A percentile compares a stretch with the other conserved stretches of the same genome.
Evolutionary conservation across 805 yeast species (phyloP).

Genomic region (Candida endomychidarum): DNA sequence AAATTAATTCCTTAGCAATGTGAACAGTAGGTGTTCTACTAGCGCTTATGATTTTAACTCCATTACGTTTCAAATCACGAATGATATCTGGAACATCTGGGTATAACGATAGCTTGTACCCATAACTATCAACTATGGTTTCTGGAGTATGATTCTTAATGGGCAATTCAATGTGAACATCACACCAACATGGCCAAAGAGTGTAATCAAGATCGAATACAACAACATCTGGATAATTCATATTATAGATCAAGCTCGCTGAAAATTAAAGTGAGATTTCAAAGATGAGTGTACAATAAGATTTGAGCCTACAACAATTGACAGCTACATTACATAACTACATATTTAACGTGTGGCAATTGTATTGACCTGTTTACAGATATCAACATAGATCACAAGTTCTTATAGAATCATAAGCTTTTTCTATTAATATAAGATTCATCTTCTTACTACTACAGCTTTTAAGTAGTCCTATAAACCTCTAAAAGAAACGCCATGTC

Average conservation of each 20-base stretch:
- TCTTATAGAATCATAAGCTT: no score
- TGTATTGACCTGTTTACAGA: no score
- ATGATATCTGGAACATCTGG: conserved; percentile 69
- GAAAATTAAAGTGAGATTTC: no score
- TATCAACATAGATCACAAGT: no score
- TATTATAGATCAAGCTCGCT: neutral
- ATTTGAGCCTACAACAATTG: no score
- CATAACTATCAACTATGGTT: conserved; percentile 51
- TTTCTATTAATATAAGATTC: no score
- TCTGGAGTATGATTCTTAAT: conserved; percentile 35
- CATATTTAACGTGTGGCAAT: no score
- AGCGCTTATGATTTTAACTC: conserved; percentile 63
- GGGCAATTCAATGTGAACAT: conserved; percentile 66
- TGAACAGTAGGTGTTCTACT: conserved; percentile 78
- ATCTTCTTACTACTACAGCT: no score
- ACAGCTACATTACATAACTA: no score
- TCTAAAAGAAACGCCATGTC: no score
- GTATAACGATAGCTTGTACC: conserved; percentile 57
- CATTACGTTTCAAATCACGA: conserved; percentile 45
- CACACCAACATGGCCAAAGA: conserved; percentile 84
- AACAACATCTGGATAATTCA: conserved; percentile 37
- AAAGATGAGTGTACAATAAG: no score
- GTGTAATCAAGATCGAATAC: conserved; percentile 79
- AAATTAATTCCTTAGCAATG: conserved; percentile 66
- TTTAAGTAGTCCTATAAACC: no score